A percentile compares a stretch with the other conserved stretches of the same genome.
Conservation (phyloP, 169 alveolate species). For the Fabrea salina region DNA sequence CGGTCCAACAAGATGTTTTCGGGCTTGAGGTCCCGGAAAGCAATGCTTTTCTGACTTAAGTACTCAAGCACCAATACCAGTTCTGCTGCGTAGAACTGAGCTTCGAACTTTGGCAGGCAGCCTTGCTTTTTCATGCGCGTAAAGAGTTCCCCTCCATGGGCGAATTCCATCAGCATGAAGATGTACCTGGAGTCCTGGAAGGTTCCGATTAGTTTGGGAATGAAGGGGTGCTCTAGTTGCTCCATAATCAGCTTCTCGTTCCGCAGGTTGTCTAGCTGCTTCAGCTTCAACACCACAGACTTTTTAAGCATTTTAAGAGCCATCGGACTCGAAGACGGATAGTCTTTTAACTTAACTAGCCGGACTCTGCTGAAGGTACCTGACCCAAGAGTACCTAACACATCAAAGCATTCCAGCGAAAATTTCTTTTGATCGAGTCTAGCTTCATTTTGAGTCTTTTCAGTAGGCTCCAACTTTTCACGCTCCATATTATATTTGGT, state of each 20-base stretch:
- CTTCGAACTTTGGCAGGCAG: slow-evolving; percentile 72
- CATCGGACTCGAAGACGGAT: neutral
- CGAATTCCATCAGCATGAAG: slow-evolving; percentile 75
- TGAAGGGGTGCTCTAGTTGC: neutral
- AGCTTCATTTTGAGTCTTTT: neutral
- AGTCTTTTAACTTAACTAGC: slow-evolving; percentile 12
- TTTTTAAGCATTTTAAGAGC: slow-evolving; percentile 27
- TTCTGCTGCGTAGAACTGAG: slow-evolving; percentile 86
- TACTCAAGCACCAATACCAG: slow-evolving; percentile 40
- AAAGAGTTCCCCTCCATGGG: slow-evolving; percentile 88
- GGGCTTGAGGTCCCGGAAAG: slow-evolving; percentile 24
- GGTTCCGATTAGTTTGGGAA: slow-evolving; percentile 44
- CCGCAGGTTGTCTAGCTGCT: neutral
- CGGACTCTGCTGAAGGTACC: slow-evolving; percentile 27
- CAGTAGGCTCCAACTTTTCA: slow-evolving; percentile 3
- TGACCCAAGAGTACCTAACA: slow-evolving; percentile 4
- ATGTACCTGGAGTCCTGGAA: slow-evolving; percentile 68
- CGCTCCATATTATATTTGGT: slow-evolving; percentile 22
- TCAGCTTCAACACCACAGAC: neutral
- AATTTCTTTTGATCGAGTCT: neutral
- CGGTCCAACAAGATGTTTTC: slow-evolving; percentile 53
- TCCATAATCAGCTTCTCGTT: neutral
- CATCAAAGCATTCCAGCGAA: neutral
- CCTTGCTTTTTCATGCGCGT: slow-evolving; percentile 82
- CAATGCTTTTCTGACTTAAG: neutral